These are phyloP conservation scores for Pharnaceum exiguum DNA, from an alignment of 148 eudicot species.

Conservation along the genomic window DNA sequence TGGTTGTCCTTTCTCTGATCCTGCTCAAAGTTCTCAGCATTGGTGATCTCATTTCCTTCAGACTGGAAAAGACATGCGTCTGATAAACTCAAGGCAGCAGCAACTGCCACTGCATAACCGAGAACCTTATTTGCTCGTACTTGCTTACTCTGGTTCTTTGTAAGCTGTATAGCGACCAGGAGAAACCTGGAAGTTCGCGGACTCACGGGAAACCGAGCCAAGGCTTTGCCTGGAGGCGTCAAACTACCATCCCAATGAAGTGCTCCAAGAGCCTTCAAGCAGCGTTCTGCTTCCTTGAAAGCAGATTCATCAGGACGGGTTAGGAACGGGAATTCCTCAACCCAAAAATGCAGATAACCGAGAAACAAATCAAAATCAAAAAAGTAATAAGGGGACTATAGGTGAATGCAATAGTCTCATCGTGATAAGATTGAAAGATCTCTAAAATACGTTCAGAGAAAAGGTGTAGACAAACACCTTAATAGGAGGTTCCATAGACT, in stretches of 20 bases:
- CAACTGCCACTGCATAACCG: conserved; percentile 73
- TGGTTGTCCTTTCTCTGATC: conserved; percentile 32
- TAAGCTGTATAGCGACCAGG: conserved; percentile 65
- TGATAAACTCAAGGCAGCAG: conserved; percentile 74
- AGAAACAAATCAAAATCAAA: no score
- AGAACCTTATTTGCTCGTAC: conserved; percentile 51
- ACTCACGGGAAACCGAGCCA: conserved; percentile 86
- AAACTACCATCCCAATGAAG: conserved; percentile 59
- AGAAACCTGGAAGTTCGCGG: conserved; percentile 95
- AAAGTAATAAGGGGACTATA: no score
- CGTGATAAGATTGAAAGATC: no score
- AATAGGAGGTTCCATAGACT: no score
- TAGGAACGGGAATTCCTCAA: conserved; percentile 83
- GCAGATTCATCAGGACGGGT: conserved; percentile 64
- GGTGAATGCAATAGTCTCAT: no score
- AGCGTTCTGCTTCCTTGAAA: conserved; percentile 61
- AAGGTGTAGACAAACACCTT: no score
- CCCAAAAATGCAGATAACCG: no score
- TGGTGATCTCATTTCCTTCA: conserved; percentile 34
- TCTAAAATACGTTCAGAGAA: no score
- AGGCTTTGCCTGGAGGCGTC: conserved; percentile 76
- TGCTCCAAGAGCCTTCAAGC: conserved; percentile 82
- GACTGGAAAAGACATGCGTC: conserved; percentile 77
- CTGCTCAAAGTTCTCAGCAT: conserved; percentile 21
- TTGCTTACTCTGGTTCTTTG: conserved; percentile 33